These are phyloP conservation scores for Cryptococcus sp. DNA, from an alignment of 1,284 basidiomycete species.

Conservation along the genomic window DNA sequence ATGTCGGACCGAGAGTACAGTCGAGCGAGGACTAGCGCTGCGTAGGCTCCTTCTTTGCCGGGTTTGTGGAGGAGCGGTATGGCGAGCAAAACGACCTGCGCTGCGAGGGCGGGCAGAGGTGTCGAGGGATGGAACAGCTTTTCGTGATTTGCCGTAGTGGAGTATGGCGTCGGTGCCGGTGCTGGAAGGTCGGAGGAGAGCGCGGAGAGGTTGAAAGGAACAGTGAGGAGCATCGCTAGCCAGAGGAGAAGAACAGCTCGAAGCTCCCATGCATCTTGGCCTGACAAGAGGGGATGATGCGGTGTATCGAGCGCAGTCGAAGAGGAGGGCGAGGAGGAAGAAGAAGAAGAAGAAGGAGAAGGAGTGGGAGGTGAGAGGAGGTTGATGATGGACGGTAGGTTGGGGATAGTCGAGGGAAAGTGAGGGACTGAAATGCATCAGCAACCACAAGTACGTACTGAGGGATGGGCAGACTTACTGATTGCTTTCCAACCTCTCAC, in stretches of 20 bases:
- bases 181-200: slow-evolving; percentile 50
- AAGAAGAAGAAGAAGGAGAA: slow-evolving; percentile 44
- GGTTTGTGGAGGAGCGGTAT: slow-evolving; percentile 38
- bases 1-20: slow-evolving; percentile 43
- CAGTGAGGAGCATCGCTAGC: slow-evolving; percentile 88
- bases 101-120: slow-evolving; percentile 60
- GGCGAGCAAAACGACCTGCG: slow-evolving; percentile 49
- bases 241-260: slow-evolving; percentile 83
- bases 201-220: slow-evolving; percentile 84
- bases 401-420: slow-evolving; percentile 71
- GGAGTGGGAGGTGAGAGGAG: slow-evolving; percentile 56
- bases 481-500: slow-evolving; percentile 88
- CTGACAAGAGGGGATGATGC: slow-evolving; percentile 32
- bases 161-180: no score
- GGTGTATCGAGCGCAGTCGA: slow-evolving; percentile 38
- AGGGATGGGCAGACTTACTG: slow-evolving; percentile 57
- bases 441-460: not conserved
- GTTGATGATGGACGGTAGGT: slow-evolving; percentile 68
- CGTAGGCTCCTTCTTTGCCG: slow-evolving; percentile 42
- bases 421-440: slow-evolving; percentile 13
- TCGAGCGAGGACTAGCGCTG: slow-evolving; percentile 41
- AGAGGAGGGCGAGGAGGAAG: slow-evolving; percentile 36
- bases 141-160: slow-evolving; percentile 4
- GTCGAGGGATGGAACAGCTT: slow-evolving; percentile 39
- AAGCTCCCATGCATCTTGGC: slow-evolving; percentile 61